Percentiles rank a stretch among this genome's conserved stretches.
These are phyloP conservation scores for Vickermania ingenoplastis DNA, from an alignment of 208 protist genomes.

Conservation along the genomic window DNA sequence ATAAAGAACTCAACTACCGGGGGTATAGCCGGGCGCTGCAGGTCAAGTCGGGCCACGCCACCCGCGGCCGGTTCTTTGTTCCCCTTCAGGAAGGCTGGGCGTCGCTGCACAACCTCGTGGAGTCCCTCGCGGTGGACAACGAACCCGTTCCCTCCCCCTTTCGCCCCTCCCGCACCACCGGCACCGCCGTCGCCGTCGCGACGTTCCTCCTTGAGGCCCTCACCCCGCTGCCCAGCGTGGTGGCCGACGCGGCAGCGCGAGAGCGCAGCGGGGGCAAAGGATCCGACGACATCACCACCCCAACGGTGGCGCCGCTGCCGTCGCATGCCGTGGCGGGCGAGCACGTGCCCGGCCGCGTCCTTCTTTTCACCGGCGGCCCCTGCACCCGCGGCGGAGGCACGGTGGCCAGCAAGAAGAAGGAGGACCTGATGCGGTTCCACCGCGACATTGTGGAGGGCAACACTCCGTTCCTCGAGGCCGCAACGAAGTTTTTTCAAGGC, in stretches of 20 bases:
- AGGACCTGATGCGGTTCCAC: conserved; percentile 95
- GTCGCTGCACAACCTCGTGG: conserved; percentile 34
- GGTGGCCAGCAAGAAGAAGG: conserved; percentile 83
- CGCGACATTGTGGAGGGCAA: conserved; percentile 91
- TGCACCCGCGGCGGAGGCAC: conserved; percentile 92
- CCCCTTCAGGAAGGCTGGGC: conserved; percentile 89
- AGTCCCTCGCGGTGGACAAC: conserved; percentile 46
- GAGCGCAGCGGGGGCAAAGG: too few relatives aligned
- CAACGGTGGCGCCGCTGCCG: not conserved
- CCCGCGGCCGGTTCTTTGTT: conserved; percentile 89
- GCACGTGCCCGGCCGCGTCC: conserved; percentile 48
- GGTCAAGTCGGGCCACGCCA: conserved; percentile 38
- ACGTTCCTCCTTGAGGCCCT: conserved; percentile 56
- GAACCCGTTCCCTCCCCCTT: conserved; percentile 31
- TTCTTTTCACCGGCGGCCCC: conserved; percentile 94
- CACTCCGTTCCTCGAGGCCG: conserved; percentile 59
- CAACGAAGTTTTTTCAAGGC: conserved; percentile 83
- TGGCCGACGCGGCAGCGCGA: conserved; percentile 7
- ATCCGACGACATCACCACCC: not conserved
- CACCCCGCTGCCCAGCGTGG: conserved; percentile 1
- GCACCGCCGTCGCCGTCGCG: conserved; percentile 56
- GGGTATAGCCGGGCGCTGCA: conserved; percentile 51
- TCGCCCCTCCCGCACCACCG: conserved; percentile 58
- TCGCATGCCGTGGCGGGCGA: not conserved
- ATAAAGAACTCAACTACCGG: conserved; percentile 24